Conservation (phyloP, 768 basidiomycete species). For the Clavaria fumosa region DNA sequence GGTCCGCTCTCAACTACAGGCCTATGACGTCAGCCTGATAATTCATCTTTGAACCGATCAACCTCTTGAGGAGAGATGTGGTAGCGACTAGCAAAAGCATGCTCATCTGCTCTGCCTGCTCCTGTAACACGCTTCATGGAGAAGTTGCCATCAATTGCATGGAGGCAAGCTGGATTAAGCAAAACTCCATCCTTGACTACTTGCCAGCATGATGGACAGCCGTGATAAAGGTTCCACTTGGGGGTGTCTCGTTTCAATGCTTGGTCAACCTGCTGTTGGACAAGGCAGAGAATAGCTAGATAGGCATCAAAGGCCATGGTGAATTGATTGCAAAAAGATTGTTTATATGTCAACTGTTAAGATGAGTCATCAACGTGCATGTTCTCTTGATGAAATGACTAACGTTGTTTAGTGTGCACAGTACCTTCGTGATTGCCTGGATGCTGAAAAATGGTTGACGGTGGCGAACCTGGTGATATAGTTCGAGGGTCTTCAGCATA, state of each 20-base stretch:
- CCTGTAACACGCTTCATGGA: conserved; percentile 1
- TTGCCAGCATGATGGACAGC: background rate
- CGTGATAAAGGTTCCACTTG: background rate
- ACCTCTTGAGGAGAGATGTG: background rate
- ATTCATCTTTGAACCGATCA: conserved; percentile 4
- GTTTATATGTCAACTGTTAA: background rate
- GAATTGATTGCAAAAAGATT: background rate
- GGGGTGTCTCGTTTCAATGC: background rate
- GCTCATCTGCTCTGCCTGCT: background rate
- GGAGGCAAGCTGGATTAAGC: background rate
- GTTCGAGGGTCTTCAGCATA: no score
- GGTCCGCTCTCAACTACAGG: no score
- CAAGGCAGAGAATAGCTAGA: background rate
- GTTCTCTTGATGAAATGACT: no score
- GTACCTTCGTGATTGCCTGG: no score
- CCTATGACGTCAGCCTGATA: no score
- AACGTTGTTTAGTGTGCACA: no score
- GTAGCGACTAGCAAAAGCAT: background rate
- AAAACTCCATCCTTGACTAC: background rate
- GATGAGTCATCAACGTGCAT: no score
- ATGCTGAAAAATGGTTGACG: no score
- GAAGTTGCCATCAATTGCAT: conserved; percentile 1
- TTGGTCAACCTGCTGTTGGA: background rate
- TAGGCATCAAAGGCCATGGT: background rate
- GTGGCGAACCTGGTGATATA: no score